A percentile compares a stretch with the other conserved stretches of the same genome.
Conservation (phyloP, 1,284 basidiomycete species). For the Malassezia sp. region DNA sequence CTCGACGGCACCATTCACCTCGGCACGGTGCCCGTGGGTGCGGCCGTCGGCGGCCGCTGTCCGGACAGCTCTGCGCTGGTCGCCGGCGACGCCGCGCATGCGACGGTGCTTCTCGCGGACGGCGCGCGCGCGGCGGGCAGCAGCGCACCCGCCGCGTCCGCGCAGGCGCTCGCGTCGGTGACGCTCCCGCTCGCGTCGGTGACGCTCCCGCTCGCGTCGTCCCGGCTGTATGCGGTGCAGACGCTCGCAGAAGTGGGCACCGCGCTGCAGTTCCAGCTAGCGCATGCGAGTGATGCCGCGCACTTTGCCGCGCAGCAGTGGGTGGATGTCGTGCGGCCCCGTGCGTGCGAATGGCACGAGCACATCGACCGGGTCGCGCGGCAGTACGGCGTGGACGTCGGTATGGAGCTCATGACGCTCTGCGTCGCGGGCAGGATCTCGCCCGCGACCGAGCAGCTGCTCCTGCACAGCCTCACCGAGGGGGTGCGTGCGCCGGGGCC, state of each 20-base stretch:
- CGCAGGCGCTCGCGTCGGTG: neutral
- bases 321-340: conserved; percentile 5
- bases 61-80: neutral
- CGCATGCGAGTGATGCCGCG: conserved; percentile 6
- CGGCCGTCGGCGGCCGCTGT: neutral
- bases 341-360: conserved; percentile 23
- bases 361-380: conserved; percentile 19
- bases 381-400: conserved; percentile 26
- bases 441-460: conserved; percentile 27
- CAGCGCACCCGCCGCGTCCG: no score
- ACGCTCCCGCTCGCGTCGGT: neutral
- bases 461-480: conserved; percentile 29
- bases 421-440: conserved; percentile 25
- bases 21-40: neutral
- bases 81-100: neutral
- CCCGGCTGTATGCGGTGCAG: neutral
- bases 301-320: conserved; percentile 2
- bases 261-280: neutral
- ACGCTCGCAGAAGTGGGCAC: conserved; percentile 11
- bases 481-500: conserved; percentile 18
- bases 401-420: conserved; percentile 25
- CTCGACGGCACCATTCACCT: conserved; percentile 9
- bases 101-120: neutral
- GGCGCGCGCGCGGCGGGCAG: neutral
- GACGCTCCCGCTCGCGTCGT: neutral